A percentile compares a stretch with the other conserved stretches of the same genome.
phyloP scores from a whole-genome alignment of 2,329 filamentous ascomycete genomes.

The Epichloe hybrida region DNA sequence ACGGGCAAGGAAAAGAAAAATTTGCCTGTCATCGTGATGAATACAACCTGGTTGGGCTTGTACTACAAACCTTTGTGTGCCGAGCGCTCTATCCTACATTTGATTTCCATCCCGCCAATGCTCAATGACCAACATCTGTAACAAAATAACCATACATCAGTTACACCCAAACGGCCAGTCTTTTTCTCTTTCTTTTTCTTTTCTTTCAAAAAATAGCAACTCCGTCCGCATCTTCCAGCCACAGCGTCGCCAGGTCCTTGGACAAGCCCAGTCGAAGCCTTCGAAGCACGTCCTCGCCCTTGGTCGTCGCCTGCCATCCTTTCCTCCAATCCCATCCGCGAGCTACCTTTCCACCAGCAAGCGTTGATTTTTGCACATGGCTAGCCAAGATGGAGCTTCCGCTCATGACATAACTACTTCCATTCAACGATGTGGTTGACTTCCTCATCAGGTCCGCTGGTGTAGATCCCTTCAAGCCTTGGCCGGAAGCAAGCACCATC shows the following conservation, averaged over 20 bases:
- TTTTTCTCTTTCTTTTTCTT: neutral
- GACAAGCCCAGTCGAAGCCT: conserved; percentile 61
- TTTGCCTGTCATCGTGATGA: no score
- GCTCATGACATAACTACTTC: conserved; percentile 54
- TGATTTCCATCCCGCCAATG: neutral
- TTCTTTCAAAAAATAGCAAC: conserved; percentile 27
- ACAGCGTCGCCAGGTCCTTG: conserved; percentile 56
- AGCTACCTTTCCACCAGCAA: conserved; percentile 37
- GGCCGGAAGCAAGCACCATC: conserved; percentile 58
- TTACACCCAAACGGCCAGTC: neutral
- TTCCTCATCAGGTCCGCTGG: conserved; percentile 51
- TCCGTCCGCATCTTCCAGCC: conserved; percentile 52
- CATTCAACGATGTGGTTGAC: conserved; percentile 41
- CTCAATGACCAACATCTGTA: neutral
- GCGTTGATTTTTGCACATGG: conserved; percentile 46
- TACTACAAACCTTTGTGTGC: neutral
- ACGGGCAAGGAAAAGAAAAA: no score
- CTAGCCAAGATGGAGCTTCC: conserved; percentile 59
- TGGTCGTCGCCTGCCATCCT: conserved; percentile 56
- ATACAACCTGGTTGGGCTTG: no score
- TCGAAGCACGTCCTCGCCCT: conserved; percentile 56
- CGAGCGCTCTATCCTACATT: neutral
- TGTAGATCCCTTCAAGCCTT: conserved; percentile 46
- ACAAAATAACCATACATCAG: neutral
- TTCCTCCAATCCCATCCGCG: conserved; percentile 67